phyloP scores from a whole-genome alignment of 176 grass and related monocot genomes.

The Bothriochloa decipiens region DNA sequence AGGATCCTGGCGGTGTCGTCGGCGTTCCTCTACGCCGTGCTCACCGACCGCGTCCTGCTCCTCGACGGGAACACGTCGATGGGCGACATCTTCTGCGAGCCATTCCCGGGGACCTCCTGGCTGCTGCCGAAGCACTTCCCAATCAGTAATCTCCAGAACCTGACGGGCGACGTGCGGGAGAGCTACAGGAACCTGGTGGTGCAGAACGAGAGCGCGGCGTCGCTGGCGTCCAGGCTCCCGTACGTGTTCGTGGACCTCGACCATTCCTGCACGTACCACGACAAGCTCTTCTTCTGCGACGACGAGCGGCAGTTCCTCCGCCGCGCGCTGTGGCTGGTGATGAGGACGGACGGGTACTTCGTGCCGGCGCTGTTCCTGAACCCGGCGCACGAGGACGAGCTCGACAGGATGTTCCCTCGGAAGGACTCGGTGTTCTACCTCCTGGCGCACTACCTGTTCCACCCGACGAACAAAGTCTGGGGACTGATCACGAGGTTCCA shows the following conservation, averaged over 20 bases:
- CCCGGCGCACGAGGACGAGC: conserved; percentile 53
- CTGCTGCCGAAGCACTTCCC: conserved; percentile 62
- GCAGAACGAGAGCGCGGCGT: neutral
- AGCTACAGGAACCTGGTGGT: conserved; percentile 59
- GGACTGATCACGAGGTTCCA: conserved; percentile 68
- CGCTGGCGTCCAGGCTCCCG: neutral
- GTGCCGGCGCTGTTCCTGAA: conserved; percentile 61
- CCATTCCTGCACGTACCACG: conserved; percentile 30
- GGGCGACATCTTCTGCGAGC: conserved; percentile 69
- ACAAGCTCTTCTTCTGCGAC: conserved; percentile 70
- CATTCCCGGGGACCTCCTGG: conserved; percentile 79
- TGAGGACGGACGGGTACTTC: conserved; percentile 68
- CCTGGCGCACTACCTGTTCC: conserved; percentile 57
- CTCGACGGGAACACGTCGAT: conserved; percentile 45
- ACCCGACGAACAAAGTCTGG: conserved; percentile 64
- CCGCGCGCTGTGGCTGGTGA: conserved; percentile 56
- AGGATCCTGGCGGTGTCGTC: conserved; percentile 61
- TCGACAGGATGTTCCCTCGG: conserved; percentile 49
- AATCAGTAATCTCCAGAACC: conserved; percentile 32
- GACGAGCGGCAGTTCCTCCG: conserved; percentile 51
- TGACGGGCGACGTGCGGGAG: conserved; percentile 41
- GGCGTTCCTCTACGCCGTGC: conserved; percentile 76
- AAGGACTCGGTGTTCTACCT: conserved; percentile 68
- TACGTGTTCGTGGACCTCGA: conserved; percentile 61
- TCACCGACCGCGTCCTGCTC: conserved; percentile 60